Percentiles rank a stretch among this genome's conserved stretches.
Conservation (phyloP, 345 rosid species). For the Reutealis trisperma region DNA sequence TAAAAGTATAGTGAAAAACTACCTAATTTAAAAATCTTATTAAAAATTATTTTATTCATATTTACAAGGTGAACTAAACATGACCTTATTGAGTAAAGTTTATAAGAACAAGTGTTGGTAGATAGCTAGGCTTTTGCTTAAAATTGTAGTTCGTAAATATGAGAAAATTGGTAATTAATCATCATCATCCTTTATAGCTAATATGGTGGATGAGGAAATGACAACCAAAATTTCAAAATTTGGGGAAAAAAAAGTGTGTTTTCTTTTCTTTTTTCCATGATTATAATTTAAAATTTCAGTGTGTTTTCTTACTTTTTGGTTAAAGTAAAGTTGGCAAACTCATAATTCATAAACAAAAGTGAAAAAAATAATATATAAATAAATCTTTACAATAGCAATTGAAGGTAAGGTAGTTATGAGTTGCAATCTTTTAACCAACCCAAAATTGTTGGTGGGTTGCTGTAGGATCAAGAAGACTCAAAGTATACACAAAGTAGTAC, state of each 20-base stretch:
- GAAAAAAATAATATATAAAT: not conserved
- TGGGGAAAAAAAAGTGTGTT: not conserved
- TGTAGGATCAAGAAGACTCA: conserved; percentile 13
- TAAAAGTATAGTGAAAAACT: no score
- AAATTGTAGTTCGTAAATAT: no score
- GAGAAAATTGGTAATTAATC: no score
- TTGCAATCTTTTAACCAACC: conserved; percentile 16
- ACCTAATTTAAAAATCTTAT: no score
- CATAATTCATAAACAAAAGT: not conserved
- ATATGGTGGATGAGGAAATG: not conserved
- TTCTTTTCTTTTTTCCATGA: not conserved
- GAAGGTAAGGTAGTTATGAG: conserved; percentile 16
- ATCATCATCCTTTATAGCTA: no score
- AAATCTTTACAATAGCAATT: not conserved
- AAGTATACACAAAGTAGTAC: not conserved
- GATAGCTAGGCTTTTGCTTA: no score
- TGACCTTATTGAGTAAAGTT: no score
- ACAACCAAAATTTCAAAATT: not conserved
- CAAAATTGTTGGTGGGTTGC: conserved; percentile 13
- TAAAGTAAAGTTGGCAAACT: not conserved
- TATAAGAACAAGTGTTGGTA: no score
- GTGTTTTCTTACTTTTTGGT: not conserved
- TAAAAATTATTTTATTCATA: no score
- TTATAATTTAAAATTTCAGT: not conserved
- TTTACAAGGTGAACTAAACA: no score